Evolutionary conservation across 441 rosid genomes (phyloP).

Genomic region (Melastoma candidum): DNA sequence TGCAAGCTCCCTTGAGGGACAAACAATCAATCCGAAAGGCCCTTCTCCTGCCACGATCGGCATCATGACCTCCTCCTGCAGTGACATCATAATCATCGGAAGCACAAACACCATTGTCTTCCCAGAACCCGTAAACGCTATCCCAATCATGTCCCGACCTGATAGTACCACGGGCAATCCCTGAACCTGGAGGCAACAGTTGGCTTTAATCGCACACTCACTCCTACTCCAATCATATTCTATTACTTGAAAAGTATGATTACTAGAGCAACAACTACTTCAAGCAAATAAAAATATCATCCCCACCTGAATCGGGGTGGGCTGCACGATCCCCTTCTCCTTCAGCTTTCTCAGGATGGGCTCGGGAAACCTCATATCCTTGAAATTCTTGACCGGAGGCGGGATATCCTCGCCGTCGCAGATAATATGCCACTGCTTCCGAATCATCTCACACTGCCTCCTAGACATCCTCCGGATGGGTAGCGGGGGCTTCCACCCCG

Average conservation of each 20-base stretch:
- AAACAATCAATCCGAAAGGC: conserved; percentile 58
- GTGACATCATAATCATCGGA: conserved; percentile 66
- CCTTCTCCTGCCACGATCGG: conserved; percentile 35
- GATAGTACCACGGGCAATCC: conserved; percentile 79
- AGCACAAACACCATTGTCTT: conserved; percentile 73
- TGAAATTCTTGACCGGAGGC: conserved; percentile 68
- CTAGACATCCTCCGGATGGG: conserved; percentile 45
- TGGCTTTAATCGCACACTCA: too few relatives aligned
- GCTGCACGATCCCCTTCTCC: conserved; percentile 88
- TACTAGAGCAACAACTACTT: too few relatives aligned
- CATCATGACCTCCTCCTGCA: conserved; percentile 78
- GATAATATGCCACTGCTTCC: conserved; percentile 89
- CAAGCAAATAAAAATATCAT: too few relatives aligned
- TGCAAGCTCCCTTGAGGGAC: conserved; percentile 80
- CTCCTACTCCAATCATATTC: too few relatives aligned
- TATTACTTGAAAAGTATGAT: too few relatives aligned
- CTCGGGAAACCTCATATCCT: conserved; percentile 76
- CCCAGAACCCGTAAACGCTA: conserved; percentile 76
- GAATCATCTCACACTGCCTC: conserved; percentile 53
- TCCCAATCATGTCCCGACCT: conserved; percentile 85
- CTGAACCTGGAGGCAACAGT: conserved; percentile 19
- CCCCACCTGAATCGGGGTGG: conserved; percentile 76
- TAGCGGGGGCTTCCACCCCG: conserved; percentile 81
- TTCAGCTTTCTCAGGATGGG: conserved; percentile 58
- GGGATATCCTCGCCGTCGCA: conserved; percentile 86